Percentiles rank a stretch among this genome's conserved stretches.
Conservation (phyloP, 2,329 filamentous ascomycete species). For the Colletotrichum ledebouriae region DNA sequence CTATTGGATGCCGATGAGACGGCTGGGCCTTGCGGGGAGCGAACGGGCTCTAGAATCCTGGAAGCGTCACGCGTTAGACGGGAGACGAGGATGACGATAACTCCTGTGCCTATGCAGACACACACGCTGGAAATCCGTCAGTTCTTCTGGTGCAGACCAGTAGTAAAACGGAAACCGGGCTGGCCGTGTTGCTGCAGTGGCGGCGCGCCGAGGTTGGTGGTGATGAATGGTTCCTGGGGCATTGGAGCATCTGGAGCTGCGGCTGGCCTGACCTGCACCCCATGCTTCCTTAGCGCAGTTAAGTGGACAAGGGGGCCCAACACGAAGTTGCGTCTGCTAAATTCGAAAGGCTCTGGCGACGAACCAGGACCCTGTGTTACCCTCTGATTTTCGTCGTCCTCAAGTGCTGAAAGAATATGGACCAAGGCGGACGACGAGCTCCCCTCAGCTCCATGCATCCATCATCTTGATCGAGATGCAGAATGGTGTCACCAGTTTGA, state of each 20-base stretch:
- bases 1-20: constrained; percentile 37
- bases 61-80: constrained; percentile 10
- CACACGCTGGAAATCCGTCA: background rate
- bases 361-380: constrained; percentile 20
- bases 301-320: constrained; percentile 28
- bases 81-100: constrained; percentile 4
- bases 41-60: constrained; percentile 19
- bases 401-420: constrained; percentile 18
- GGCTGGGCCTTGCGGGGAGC: constrained; percentile 26
- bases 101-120: constrained; percentile 1
- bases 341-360: constrained; percentile 23
- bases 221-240: background rate
- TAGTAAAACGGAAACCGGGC: constrained; percentile 2
- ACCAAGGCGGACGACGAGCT: constrained; percentile 14
- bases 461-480: constrained; percentile 30
- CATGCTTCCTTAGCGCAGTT: constrained; percentile 28
- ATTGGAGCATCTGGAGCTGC: constrained; percentile 10
- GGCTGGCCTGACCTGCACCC: constrained; percentile 33
- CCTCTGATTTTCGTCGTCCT: constrained; percentile 32
- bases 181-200: constrained; percentile 7
- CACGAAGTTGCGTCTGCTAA: constrained; percentile 38
- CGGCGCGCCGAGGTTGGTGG: constrained; percentile 22
- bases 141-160: background rate
- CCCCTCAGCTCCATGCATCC: constrained; percentile 27
- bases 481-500: background rate